Conservation (phyloP, 2,329 filamentous ascomycete species). For the Periglandula ipomoeae region DNA sequence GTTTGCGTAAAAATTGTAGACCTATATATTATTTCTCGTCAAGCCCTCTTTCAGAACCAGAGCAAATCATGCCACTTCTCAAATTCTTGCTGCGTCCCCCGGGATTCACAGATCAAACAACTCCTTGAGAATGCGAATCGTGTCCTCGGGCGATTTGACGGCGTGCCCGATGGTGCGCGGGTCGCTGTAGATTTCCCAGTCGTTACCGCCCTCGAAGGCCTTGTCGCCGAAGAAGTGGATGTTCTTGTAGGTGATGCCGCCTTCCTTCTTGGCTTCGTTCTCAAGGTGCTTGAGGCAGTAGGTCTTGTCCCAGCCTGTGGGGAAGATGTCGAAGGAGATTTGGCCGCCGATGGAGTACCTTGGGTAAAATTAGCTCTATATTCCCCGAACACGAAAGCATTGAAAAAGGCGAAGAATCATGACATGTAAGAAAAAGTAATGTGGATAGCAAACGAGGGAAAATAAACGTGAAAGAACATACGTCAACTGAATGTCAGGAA, state of each 20-base stretch:
- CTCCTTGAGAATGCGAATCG: constrained; percentile 69
- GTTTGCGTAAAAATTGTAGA: no score
- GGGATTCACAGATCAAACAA: constrained; percentile 55
- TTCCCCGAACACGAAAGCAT: no score
- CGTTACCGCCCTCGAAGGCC: constrained; percentile 82
- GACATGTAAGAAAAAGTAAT: neutral
- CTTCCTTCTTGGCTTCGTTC: constrained; percentile 60
- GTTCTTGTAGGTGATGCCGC: constrained; percentile 68
- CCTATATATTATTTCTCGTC: no score
- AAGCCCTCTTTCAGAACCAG: no score
- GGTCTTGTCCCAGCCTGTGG: constrained; percentile 95
- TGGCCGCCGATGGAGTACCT: constrained; percentile 93
- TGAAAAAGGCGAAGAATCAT: no score
- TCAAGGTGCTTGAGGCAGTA: constrained; percentile 89
- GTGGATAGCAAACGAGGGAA: neutral
- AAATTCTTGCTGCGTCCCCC: neutral
- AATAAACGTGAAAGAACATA: constrained; percentile 23
- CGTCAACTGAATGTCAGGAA: constrained; percentile 77
- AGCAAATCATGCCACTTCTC: neutral
- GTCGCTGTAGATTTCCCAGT: constrained; percentile 88
- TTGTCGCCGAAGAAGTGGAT: constrained; percentile 99
- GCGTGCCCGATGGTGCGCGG: constrained; percentile 74
- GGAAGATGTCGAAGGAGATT: constrained; percentile 98
- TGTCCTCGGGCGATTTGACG: constrained; percentile 75
- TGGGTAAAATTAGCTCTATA: no score